A percentile compares a stretch with the other conserved stretches of the same genome.
These are phyloP conservation scores for Backusella parvicylindrica DNA, from an alignment of 192 early-diverging fungal species.

Conservation along the genomic window DNA sequence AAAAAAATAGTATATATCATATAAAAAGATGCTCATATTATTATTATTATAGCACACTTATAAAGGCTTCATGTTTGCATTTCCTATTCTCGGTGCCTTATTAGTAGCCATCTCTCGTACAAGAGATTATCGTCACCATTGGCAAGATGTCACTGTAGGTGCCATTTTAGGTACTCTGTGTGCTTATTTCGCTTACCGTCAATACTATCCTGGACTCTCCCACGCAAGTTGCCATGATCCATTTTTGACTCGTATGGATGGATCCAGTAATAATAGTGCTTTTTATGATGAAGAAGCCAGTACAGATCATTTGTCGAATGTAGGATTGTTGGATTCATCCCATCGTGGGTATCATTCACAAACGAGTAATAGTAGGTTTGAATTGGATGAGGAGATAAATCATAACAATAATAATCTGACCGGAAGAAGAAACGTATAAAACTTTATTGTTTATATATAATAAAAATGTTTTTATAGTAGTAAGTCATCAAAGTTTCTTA, in stretches of 20 bases:
- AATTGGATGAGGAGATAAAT: not conserved
- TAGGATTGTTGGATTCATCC: not conserved
- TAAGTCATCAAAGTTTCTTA: not conserved
- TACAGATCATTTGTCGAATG: not conserved
- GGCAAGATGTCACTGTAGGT: conserved; percentile 61
- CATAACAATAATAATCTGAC: not conserved
- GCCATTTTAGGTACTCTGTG: conserved; percentile 27
- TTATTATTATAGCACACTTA: conserved; percentile 43
- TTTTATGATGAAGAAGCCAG: not conserved
- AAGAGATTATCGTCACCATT: conserved; percentile 63
- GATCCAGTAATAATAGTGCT: not conserved
- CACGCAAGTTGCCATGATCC: not conserved
- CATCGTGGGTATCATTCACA: not conserved
- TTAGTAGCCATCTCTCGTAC: conserved; percentile 58
- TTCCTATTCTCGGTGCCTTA: conserved; percentile 35
- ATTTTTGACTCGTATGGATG: not conserved
- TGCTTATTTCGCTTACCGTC: conserved; percentile 59
- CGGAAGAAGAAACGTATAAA: not conserved
- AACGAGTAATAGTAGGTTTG: not conserved
- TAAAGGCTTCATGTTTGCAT: conserved; percentile 59
- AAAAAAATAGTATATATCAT: too few species aligned
- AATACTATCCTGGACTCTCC: conserved; percentile 54
- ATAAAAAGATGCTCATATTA: too few species aligned
- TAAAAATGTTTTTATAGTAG: not conserved
- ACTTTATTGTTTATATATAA: not conserved